Evolutionary conservation across 768 basidiomycete genomes (phyloP).

Genomic region (Naganishia antarctica): DNA sequence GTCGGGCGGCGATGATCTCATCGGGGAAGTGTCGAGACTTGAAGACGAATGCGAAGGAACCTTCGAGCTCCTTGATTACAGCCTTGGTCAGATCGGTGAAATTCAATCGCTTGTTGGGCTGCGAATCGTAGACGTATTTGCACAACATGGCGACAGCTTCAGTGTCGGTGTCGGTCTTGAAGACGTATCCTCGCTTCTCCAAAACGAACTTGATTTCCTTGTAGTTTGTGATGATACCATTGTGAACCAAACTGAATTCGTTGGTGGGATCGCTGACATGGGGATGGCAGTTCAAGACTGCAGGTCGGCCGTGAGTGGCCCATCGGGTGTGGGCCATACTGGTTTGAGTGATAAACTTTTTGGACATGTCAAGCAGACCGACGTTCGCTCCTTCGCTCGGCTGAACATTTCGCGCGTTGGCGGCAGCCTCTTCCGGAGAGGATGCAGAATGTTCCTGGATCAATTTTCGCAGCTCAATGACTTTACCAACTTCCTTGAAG

Average conservation of each 20-base stretch:
- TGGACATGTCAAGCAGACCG: constrained; percentile 61
- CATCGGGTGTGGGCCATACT: constrained; percentile 98
- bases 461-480: constrained; percentile 82
- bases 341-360: constrained; percentile 76
- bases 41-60: constrained; percentile 99
- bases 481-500: constrained; percentile 98
- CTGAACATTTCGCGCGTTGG: constrained; percentile 23
- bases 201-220: constrained; percentile 82
- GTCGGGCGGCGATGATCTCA: constrained; percentile 89
- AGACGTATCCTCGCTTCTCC: constrained; percentile 90
- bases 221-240: constrained; percentile 89
- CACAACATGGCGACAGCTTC: constrained; percentile 93
- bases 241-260: constrained; percentile 94
- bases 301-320: constrained; percentile 95
- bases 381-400: constrained; percentile 21
- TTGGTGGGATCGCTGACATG: constrained; percentile 69
- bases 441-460: constrained; percentile 56
- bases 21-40: constrained; percentile 93
- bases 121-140: constrained; percentile 94
- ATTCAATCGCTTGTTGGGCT: constrained; percentile 72
- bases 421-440: constrained; percentile 30
- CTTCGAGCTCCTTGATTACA: constrained; percentile 94
- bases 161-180: constrained; percentile 93
- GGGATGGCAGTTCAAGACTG: constrained; percentile 87
- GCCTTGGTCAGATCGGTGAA: constrained; percentile 92